phyloP scores from a whole-genome alignment of 441 rosid species.

The Biscutella auriculata region DNA sequence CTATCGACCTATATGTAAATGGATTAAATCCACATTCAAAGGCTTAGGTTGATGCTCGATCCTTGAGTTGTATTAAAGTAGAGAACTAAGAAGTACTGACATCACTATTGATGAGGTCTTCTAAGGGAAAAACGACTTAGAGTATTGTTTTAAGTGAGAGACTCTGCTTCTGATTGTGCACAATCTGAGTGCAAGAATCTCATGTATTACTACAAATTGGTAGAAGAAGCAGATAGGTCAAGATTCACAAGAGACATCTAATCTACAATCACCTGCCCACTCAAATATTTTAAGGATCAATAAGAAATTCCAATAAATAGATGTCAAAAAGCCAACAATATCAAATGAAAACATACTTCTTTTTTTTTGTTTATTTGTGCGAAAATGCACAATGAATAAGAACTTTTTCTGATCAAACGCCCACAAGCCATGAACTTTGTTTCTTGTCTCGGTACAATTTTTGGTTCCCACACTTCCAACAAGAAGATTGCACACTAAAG shows the following conservation, averaged over 20 bases:
- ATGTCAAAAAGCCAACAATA: neutral
- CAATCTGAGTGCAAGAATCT: too few relatives aligned
- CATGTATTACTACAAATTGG: too few relatives aligned
- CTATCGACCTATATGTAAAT: too few relatives aligned
- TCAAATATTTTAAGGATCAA: too few relatives aligned
- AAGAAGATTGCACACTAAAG: constrained; percentile 34
- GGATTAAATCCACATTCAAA: too few relatives aligned
- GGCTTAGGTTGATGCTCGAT: too few relatives aligned
- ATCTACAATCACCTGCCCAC: too few relatives aligned
- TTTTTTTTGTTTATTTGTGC: constrained; percentile 35
- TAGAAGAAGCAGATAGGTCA: too few relatives aligned
- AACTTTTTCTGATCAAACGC: constrained; percentile 45
- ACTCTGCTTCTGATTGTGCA: too few relatives aligned
- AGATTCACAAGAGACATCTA: neutral
- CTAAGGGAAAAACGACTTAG: neutral
- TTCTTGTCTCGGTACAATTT: constrained; percentile 29
- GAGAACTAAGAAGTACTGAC: neutral
- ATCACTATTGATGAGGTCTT: neutral
- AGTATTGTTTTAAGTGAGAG: neutral
- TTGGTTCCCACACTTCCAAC: constrained; percentile 40
- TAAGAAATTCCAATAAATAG: neutral
- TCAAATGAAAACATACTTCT: constrained; percentile 19
- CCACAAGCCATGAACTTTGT: constrained; percentile 49
- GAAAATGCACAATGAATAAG: constrained; percentile 61
- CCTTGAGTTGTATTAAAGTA: too few relatives aligned